Conservation (phyloP, 1,139 yeast genomes). For the Geotrichum reessii region DNA sequence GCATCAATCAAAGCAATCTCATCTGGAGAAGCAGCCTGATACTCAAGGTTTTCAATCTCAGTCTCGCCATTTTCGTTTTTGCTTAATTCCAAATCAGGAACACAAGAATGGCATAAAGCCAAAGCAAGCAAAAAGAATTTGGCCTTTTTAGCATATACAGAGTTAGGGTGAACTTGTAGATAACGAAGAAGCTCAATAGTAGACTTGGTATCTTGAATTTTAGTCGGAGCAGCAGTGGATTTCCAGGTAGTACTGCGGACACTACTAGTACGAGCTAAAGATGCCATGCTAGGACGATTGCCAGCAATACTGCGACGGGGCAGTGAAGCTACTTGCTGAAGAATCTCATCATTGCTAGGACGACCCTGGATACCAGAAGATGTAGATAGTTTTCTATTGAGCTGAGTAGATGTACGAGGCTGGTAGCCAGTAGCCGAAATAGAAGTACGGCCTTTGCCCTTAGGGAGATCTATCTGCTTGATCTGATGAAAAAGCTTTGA, state of each 20-base stretch:
- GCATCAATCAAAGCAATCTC: conserved; percentile 91
- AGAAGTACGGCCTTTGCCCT: conserved; percentile 9
- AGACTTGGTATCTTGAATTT: conserved; percentile 40
- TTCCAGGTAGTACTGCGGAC: conserved; percentile 32
- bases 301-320: conserved; percentile 31
- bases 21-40: conserved; percentile 95
- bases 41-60: conserved; percentile 51
- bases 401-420: conserved; percentile 12
- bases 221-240: conserved; percentile 36
- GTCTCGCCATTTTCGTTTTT: conserved; percentile 33
- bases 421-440: conserved; percentile 3
- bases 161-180: conserved; percentile 65
- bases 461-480: conserved; percentile 13
- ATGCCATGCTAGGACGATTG: conserved; percentile 53
- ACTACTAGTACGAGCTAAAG: conserved; percentile 29
- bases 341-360: conserved; percentile 30
- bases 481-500: conserved; percentile 16
- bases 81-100: conserved; percentile 52
- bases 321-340: conserved; percentile 34
- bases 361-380: conserved; percentile 18
- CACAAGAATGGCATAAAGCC: conserved; percentile 85
- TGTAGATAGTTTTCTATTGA: conserved; percentile 1
- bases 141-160: conserved; percentile 65
- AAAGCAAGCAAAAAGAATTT: conserved; percentile 72
- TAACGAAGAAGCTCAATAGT: conserved; percentile 61